Evolutionary conservation across 1,284 basidiomycete genomes (phyloP).

Genomic region (Gomphus sp.): DNA sequence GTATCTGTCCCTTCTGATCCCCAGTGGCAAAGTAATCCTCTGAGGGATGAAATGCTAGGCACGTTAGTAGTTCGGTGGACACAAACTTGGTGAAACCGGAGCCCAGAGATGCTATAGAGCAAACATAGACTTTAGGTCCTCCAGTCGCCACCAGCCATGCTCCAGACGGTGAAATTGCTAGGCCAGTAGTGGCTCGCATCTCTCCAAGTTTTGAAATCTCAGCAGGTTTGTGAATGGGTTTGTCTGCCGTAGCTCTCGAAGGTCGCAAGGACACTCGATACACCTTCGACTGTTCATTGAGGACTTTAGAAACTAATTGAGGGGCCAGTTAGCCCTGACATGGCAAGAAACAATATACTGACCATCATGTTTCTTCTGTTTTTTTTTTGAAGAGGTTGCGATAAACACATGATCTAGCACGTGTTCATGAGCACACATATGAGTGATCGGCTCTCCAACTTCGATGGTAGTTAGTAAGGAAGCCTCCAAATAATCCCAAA

Average conservation of each 20-base stretch:
- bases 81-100: constrained; percentile 82
- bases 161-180: constrained; percentile 70
- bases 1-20: constrained; percentile 77
- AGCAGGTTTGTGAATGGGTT: constrained; percentile 37
- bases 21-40: constrained; percentile 96
- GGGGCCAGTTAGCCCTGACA: constrained; percentile 4
- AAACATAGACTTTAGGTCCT: constrained; percentile 78
- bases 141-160: constrained; percentile 78
- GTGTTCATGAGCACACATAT: constrained; percentile 59
- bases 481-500: constrained; percentile 94
- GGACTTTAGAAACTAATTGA: neutral
- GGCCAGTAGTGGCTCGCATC: constrained; percentile 51
- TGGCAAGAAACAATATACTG: constrained; percentile 10
- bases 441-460: constrained; percentile 62
- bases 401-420: constrained; percentile 66
- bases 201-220: constrained; percentile 58
- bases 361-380: constrained; percentile 39
- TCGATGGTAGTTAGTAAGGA: constrained; percentile 68
- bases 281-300: constrained; percentile 46
- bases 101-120: constrained; percentile 41
- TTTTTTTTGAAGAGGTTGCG: constrained; percentile 43
- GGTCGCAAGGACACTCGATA: constrained; percentile 51
- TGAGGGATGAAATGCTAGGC: constrained; percentile 81
- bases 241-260: constrained; percentile 31
- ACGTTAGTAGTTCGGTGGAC: constrained; percentile 72